These are phyloP conservation scores for Tympanopsis confertula DNA, from an alignment of 2,329 filamentous ascomycete species.

Conservation along the genomic window DNA sequence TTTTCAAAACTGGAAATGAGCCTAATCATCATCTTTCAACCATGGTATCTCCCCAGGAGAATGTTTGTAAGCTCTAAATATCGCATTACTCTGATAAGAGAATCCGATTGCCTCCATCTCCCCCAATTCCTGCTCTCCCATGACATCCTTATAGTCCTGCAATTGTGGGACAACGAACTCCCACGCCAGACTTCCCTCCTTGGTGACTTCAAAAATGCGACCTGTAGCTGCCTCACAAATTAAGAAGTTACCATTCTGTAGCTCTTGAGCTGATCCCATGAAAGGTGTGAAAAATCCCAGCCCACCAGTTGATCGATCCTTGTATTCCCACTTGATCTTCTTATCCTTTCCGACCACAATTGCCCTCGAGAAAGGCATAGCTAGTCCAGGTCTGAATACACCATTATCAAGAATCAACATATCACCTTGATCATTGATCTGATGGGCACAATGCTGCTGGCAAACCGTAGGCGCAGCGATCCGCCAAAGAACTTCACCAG, in stretches of 20 bases:
- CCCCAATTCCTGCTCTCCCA: neutral
- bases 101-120: neutral
- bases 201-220: neutral
- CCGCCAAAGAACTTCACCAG: conserved; percentile 27
- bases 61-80: neutral
- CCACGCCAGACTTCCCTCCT: neutral
- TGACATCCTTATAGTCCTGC: neutral
- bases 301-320: conserved; percentile 11
- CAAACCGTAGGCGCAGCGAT: conserved; percentile 23
- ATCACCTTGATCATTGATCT: conserved; percentile 24
- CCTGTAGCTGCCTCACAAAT: neutral
- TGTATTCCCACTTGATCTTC: conserved; percentile 29
- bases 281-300: neutral
- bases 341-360: conserved; percentile 25
- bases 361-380: conserved; percentile 26
- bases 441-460: conserved; percentile 30
- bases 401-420: conserved; percentile 34
- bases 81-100: neutral
- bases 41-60: neutral
- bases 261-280: neutral
- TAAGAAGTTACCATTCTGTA: neutral
- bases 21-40: too few species aligned
- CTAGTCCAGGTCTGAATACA: conserved; percentile 23
- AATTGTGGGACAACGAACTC: neutral
- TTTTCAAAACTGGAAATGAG: too few species aligned